These are phyloP conservation scores for Obelidium mucronatum DNA, from an alignment of 192 early-diverging fungal genomes.

Conservation along the genomic window DNA sequence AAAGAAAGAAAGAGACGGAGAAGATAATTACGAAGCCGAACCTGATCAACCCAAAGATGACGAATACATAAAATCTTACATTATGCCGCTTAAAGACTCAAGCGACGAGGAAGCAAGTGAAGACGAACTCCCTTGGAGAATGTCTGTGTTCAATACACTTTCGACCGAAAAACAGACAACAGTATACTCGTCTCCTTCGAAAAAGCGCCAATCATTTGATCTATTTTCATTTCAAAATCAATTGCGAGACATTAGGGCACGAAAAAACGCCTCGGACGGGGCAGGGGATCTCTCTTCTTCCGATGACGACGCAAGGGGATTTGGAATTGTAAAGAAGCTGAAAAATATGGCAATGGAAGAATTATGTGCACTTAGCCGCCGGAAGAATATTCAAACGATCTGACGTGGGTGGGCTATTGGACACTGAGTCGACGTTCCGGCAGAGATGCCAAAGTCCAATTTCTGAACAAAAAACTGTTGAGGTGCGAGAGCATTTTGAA, in stretches of 20 bases:
- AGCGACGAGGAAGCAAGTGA: constrained; percentile 14
- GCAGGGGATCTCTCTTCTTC: not conserved
- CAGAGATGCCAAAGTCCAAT: too few relatives aligned
- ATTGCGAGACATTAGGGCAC: not conserved
- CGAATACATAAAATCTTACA: constrained; percentile 26
- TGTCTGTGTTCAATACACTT: not conserved
- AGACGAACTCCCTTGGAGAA: not conserved
- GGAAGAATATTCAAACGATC: not conserved
- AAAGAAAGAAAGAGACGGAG: not conserved
- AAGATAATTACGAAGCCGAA: not conserved
- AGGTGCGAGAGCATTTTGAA: too few relatives aligned
- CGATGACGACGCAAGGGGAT: not conserved
- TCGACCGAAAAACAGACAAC: not conserved
- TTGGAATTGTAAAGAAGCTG: constrained; percentile 4
- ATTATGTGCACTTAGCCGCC: not conserved
- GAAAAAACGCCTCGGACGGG: too few relatives aligned
- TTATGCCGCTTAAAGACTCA: constrained; percentile 21
- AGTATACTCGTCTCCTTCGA: too few relatives aligned
- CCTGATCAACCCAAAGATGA: not conserved
- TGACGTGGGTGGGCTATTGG: too few relatives aligned
- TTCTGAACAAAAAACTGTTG: too few relatives aligned
- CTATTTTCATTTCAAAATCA: not conserved
- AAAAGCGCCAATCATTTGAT: constrained; percentile 2
- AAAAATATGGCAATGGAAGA: constrained; percentile 5
- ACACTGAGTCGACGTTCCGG: too few relatives aligned